phyloP scores from a whole-genome alignment of 2,329 filamentous ascomycete genomes.

The Graphilbum fragrans region DNA sequence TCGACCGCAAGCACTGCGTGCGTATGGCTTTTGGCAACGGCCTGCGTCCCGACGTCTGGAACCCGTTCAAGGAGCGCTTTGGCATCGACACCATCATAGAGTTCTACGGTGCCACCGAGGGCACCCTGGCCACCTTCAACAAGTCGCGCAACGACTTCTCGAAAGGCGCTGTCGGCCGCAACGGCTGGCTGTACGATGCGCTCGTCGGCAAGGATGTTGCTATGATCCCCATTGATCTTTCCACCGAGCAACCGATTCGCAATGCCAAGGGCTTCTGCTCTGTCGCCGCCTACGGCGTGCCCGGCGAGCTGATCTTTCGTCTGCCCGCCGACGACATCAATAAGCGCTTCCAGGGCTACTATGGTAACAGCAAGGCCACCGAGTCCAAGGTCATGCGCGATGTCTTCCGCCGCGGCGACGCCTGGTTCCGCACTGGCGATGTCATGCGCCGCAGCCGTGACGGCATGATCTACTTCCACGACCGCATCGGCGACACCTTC shows the following conservation, averaged over 20 bases:
- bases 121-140: conserved; percentile 59
- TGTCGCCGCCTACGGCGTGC: conserved; percentile 42
- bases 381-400: conserved; percentile 61
- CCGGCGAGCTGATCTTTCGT: conserved; percentile 65
- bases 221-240: conserved; percentile 60
- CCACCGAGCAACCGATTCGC: conserved; percentile 55
- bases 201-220: conserved; percentile 38
- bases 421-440: conserved; percentile 78
- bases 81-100: conserved; percentile 61
- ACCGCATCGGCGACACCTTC: conserved; percentile 69
- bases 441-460: conserved; percentile 59
- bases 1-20: conserved; percentile 65
- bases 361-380: conserved; percentile 59
- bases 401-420: conserved; percentile 65
- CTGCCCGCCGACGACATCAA: conserved; percentile 52
- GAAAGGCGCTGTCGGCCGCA: conserved; percentile 67
- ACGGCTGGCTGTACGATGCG: conserved; percentile 47
- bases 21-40: conserved; percentile 74
- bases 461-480: conserved; percentile 66
- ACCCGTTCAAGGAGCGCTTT: conserved; percentile 70
- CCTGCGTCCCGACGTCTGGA: conserved; percentile 76
- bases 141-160: conserved; percentile 58
- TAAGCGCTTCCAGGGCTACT: conserved; percentile 70
- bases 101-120: conserved; percentile 73
- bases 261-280: conserved; percentile 60